Base-by-base conservation (phyloP, 1,284 basidiomycete species). In the Mycena citricolor region DNA sequence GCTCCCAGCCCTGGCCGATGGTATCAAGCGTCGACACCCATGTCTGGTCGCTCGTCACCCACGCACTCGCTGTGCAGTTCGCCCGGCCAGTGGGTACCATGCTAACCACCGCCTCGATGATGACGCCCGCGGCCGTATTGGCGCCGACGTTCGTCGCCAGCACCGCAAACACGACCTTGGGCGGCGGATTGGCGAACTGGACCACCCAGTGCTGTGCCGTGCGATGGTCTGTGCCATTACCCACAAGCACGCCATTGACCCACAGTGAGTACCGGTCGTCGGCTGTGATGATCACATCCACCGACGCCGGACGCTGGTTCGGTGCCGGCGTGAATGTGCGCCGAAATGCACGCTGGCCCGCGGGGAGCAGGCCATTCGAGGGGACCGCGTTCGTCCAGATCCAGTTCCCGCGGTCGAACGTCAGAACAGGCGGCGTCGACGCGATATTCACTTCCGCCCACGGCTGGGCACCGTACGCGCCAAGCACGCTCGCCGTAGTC, bases 331-430 rank as follows among this genome's bases (percentile, higher is more conserved):
- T 19, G 26, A 40, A 40, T 4, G 38, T 40, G 8, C 26, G 38
- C n/a, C 38, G 38, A 21, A 40, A 40, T 11, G 38, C 38, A 6
- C 26, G 25, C 6, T 8, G n/a, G 28, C 38, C 38, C 8, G 38
- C 38, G 14, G 38, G 38, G 29, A 40, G 29, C 12, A 14, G 10
- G 7, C 38, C 38, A 11, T 21, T 32, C 6, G 38, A 26, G 13
- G 38, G 38, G n/a, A 40, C 19, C 5, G 38, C 38, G 29, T 40
- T 29, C 4, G 38, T 40, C 38, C 38, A 40, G 11, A 40, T 21
- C 38, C 38, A 40, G 4, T 19, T 13, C 10, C 11, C 24, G 38
- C 38, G 25, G 8, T 25, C 14, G 14, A 40, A 31, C 6, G 38
- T 17, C 13, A 40, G 7, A 12, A 16, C 5, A n/a, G 38, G 26